Base-by-base conservation (phyloP, 1,284 basidiomycete genomes). In the Pyrrhoderma noxium region DNA sequence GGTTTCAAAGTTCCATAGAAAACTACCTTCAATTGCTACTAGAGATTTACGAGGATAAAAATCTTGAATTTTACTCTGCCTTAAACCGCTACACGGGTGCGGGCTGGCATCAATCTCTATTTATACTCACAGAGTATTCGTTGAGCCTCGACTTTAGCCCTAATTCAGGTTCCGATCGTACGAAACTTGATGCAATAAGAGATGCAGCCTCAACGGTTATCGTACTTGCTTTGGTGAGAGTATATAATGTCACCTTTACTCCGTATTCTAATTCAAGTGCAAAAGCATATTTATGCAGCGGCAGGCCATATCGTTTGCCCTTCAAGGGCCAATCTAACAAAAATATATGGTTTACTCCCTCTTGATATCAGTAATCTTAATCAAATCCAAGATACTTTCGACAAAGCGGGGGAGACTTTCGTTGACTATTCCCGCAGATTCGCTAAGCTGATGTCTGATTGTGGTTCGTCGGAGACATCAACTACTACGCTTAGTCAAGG, bases 51-150 rank as follows among this genome's bases (percentile, higher is more conserved):
- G 21, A n/a, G 8, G 7, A n/a, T 22, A 5, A 31, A 31, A 11
- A 5, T 5, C 5, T 11, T 31, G 27, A 11, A 5, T 31, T 31
- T 31, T 11, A 31, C 11, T 5, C 27, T 11, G 27, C 11, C 11
- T 31, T 31, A 31, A 5, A 11, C 11, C 27, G 27, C 27, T 31
- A 5, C 27, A 31, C 5, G 11, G 27, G 11, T 31, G 27, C 27
- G 13, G 52, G 52, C 7, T 53, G 52, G 52, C 39, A 35, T 2
- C 14, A 16, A 25, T 19, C 31, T 31, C 21, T 53, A n/a, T 53
- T 53, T 34, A 36, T 53, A n/a, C 41, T 53, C 3, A 47, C 45
- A 14, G 52, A 53, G 31, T 48, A 44, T 37, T 47, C 52, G 18
- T 22, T 48, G 21, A 46, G 52, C 11, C 46, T 53, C 1, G 31